phyloP scores from a whole-genome alignment of 2,329 filamentous ascomycete genomes.

The Didymellaceae sp. region DNA sequence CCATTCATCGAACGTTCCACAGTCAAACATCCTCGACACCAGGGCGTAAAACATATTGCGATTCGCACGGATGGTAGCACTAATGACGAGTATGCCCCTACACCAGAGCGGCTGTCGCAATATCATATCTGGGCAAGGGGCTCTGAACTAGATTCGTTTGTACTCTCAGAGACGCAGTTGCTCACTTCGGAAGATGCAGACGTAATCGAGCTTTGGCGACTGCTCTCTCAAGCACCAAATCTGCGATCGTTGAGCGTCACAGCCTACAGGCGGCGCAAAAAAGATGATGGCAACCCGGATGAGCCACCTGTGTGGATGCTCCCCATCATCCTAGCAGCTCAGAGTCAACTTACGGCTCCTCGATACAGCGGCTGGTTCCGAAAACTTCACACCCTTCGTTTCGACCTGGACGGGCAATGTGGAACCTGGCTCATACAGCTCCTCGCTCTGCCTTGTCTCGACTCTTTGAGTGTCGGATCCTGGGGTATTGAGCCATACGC shows the following conservation, averaged over 20 bases:
- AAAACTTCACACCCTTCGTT: background rate
- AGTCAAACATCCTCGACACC: background rate
- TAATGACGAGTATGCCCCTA: background rate
- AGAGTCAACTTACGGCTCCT: background rate
- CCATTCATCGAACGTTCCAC: background rate
- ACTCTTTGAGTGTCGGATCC: background rate
- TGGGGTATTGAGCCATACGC: background rate
- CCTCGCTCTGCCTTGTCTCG: background rate
- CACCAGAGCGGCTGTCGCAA: background rate
- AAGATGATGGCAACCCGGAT: background rate
- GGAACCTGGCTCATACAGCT: background rate
- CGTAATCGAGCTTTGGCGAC: background rate
- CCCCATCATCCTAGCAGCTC: background rate
- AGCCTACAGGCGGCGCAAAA: background rate
- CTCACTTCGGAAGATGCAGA: background rate
- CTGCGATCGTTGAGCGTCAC: background rate
- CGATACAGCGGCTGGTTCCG: background rate
- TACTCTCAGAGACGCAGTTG: background rate
- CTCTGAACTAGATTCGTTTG: background rate
- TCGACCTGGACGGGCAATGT: background rate
- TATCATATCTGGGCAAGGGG: background rate
- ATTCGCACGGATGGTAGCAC: background rate
- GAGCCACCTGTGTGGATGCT: background rate
- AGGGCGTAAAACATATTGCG: background rate
- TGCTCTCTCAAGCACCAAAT: conserved; percentile 1